phyloP scores from a whole-genome alignment of 2,329 filamentous ascomycete species.

The Fusarium sp. region DNA sequence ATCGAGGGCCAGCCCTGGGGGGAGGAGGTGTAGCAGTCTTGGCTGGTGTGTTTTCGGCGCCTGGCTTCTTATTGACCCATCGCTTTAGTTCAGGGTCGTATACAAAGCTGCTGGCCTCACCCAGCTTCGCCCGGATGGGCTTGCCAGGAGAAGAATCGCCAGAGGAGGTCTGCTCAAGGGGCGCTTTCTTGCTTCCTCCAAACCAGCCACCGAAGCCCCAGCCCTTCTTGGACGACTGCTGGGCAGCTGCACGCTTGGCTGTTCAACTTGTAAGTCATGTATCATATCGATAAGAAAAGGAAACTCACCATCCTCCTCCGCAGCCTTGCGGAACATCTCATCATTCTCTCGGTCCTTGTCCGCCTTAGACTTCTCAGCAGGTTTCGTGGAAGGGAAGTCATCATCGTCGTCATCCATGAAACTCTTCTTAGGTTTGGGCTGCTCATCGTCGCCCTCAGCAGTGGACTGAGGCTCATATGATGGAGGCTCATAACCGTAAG shows the following conservation, averaged over 20 bases:
- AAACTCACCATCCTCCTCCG: constrained; percentile 75
- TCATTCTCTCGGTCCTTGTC: constrained; percentile 83
- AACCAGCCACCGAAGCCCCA: constrained; percentile 93
- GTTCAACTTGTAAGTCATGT: constrained; percentile 22
- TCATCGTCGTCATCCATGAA: constrained; percentile 88
- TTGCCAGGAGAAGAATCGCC: constrained; percentile 63
- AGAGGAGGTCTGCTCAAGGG: constrained; percentile 36
- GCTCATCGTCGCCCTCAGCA: constrained; percentile 56
- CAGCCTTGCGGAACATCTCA: constrained; percentile 86
- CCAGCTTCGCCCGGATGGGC: constrained; percentile 91
- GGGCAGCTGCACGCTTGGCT: constrained; percentile 70
- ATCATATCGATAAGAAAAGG: not conserved
- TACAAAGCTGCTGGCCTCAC: constrained; percentile 91
- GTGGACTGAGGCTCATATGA: constrained; percentile 64
- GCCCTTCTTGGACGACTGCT: constrained; percentile 66
- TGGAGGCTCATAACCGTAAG: constrained; percentile 67
- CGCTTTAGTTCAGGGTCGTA: constrained; percentile 97
- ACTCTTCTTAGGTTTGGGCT: constrained; percentile 73
- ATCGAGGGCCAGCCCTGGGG: constrained; percentile 70
- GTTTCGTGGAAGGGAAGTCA: constrained; percentile 64
- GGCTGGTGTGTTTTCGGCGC: constrained; percentile 68
- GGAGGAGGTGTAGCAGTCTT: constrained; percentile 81
- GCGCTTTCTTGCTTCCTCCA: constrained; percentile 72
- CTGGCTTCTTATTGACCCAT: constrained; percentile 97
- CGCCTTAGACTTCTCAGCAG: constrained; percentile 69